phyloP scores from a whole-genome alignment of 768 basidiomycete genomes.

The Boletus insuetus region DNA sequence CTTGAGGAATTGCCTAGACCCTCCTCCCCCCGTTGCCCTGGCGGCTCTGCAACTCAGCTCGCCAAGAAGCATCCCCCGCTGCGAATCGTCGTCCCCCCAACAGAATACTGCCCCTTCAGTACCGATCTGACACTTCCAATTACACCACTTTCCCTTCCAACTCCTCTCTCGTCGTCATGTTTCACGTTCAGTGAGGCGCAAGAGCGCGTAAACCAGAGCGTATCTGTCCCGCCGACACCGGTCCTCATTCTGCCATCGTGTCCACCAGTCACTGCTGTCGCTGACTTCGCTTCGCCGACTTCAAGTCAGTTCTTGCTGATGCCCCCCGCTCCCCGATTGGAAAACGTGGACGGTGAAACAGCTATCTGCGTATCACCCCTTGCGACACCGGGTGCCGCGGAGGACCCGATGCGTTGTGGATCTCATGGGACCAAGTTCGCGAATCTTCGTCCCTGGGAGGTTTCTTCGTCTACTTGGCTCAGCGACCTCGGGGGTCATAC shows the following conservation, averaged over 20 bases:
- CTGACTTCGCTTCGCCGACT: slow-evolving; percentile 25
- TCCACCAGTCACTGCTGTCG: slow-evolving; percentile 4
- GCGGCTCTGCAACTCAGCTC: slow-evolving; percentile 10
- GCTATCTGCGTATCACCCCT: slow-evolving; percentile 11
- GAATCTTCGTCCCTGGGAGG: slow-evolving; percentile 21
- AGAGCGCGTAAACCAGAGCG: slow-evolving; percentile 7
- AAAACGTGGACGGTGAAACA: slow-evolving; percentile 7
- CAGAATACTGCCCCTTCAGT: slow-evolving; percentile 34
- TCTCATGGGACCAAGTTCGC: slow-evolving; percentile 4
- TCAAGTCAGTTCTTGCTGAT: slow-evolving; percentile 28
- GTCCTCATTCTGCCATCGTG: slow-evolving; percentile 4
- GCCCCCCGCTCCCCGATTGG: slow-evolving; percentile 22
- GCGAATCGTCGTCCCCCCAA: slow-evolving; percentile 33
- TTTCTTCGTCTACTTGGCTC: slow-evolving; percentile 29
- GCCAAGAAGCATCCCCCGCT: slow-evolving; percentile 19
- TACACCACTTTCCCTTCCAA: slow-evolving; percentile 25
- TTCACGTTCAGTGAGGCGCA: slow-evolving; percentile 21
- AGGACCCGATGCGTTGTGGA: slow-evolving; percentile 6
- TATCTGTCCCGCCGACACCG: slow-evolving; percentile 9
- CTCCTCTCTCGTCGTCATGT: slow-evolving; percentile 27
- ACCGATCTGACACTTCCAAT: slow-evolving; percentile 31
- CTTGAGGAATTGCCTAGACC: slow-evolving; percentile 7
- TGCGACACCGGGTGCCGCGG: slow-evolving; percentile 2
- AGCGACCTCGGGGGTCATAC: slow-evolving; percentile 31
- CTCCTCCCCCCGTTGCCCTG: neutral